Base-by-base conservation (phyloP, 352 stramenopile genomes). In the Phytophthora idaei region DNA sequence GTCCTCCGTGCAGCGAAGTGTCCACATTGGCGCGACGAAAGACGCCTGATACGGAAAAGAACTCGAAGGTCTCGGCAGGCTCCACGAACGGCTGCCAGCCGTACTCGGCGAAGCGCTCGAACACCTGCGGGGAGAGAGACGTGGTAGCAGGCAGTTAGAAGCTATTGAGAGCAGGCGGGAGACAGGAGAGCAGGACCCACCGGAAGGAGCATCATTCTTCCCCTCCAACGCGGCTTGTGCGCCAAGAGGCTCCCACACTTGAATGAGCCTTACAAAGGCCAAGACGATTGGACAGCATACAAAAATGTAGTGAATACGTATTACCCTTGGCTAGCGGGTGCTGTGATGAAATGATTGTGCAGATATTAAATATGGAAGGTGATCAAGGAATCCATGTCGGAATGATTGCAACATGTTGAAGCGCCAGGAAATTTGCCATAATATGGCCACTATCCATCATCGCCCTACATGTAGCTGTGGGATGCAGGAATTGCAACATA, bases 61-160 rank as follows among this genome's bases (percentile, higher is more conserved):
- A 88, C 78, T 95, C 87, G 67, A 90, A 95, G 25, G 85, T 93
- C 81, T 95, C 87, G 7, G 80, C 85, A 11, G 87, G 87, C 36
- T 90, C 83, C 32, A 89, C 81, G 73, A 93, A 93, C 50, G 77
- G 78, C 60, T 87, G 80, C 85, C 87, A 95, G 6, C 86, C 86
- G 52, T 81, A 75, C 71, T 94, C 86, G 21, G 83, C 83, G 60
- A 94, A 94, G 60, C 74, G 83, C 61, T 94, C 86, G 45, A 92
- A 78, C 17, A 92, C 85, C 83, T 92, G 54, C 10, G 28, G 1
- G 4, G 3, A 57, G 10, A 61, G 27, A 61, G 27, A 73, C 2
- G 46, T 8, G 5, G 44, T 5, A 55, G 2, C 7, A 53, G 6
- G 1, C 4, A 41, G 31, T 65, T 68, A 64, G 46, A 46, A 14